Evolutionary conservation across 2,329 filamentous ascomycete genomes (phyloP).

Genomic region (Helminthosporium solani): DNA sequence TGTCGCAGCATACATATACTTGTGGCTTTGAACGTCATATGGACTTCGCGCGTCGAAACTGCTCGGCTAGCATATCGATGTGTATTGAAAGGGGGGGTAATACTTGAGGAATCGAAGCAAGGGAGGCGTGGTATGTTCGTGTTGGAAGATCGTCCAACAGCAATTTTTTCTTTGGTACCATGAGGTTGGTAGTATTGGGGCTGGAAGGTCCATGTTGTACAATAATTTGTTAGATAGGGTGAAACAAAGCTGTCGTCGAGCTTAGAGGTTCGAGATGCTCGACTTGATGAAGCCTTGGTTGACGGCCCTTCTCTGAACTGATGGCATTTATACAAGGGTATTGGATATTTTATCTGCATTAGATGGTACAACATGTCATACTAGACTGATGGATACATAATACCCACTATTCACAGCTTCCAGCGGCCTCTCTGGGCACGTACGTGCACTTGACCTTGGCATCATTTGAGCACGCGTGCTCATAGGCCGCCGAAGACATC

Average conservation of each 20-base stretch:
- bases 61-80: neutral
- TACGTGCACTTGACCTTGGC: conserved; percentile 15
- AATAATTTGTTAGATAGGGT: too few species aligned
- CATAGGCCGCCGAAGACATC: conserved; percentile 10
- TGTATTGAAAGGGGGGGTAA: neutral
- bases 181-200: neutral
- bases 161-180: too few species aligned
- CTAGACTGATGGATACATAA: too few species aligned
- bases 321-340: conserved; percentile 13
- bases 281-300: conserved; percentile 8
- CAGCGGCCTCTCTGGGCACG: conserved; percentile 2
- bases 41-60: too few species aligned
- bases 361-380: too few species aligned
- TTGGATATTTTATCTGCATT: too few species aligned
- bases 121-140: neutral
- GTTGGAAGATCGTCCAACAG: too few species aligned
- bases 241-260: conserved; percentile 37
- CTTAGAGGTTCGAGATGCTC: conserved; percentile 16
- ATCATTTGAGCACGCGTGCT: conserved; percentile 16
- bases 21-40: too few species aligned
- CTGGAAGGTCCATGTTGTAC: conserved; percentile 15
- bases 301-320: conserved; percentile 21
- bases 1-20: too few species aligned
- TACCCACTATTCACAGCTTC: conserved; percentile 16
- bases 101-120: neutral